Conservation (phyloP, 805 yeast genomes). For the Komagataella pseudopastoris region DNA sequence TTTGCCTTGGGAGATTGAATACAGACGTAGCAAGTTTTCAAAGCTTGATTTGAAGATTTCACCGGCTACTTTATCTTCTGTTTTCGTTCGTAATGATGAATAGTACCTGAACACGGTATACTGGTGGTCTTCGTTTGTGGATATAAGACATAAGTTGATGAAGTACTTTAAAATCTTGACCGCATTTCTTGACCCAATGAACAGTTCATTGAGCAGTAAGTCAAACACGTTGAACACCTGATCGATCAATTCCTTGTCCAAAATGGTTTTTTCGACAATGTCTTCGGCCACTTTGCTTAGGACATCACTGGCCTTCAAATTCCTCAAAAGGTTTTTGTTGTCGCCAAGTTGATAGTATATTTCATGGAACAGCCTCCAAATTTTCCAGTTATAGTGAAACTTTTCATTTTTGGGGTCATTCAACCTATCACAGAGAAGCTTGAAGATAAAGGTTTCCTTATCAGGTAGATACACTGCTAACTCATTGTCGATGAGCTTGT, state of each 20-base stretch:
- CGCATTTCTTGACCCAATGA: neutral
- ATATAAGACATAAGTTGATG: neutral
- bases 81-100: neutral
- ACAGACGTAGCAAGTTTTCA: neutral
- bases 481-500: slow-evolving; percentile 18
- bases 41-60: neutral
- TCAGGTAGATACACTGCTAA: slow-evolving; percentile 38
- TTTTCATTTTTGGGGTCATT: slow-evolving; percentile 13
- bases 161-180: neutral
- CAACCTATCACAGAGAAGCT: slow-evolving; percentile 46
- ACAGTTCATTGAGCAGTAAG: neutral
- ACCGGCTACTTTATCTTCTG: neutral
- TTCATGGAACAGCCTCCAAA: slow-evolving; percentile 38
- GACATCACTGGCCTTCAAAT: neutral
- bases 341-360: slow-evolving; percentile 11
- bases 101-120: neutral
- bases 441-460: slow-evolving; percentile 38
- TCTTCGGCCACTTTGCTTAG: neutral
- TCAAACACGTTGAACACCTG: neutral
- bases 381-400: slow-evolving; percentile 27
- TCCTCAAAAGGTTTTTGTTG: neutral
- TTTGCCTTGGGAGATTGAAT: neutral
- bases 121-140: neutral
- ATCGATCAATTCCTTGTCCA: neutral
- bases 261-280: neutral